These are phyloP conservation scores for Kurtzmaniella natalensis DNA, from an alignment of 1,139 yeast genomes.

Conservation along the genomic window DNA sequence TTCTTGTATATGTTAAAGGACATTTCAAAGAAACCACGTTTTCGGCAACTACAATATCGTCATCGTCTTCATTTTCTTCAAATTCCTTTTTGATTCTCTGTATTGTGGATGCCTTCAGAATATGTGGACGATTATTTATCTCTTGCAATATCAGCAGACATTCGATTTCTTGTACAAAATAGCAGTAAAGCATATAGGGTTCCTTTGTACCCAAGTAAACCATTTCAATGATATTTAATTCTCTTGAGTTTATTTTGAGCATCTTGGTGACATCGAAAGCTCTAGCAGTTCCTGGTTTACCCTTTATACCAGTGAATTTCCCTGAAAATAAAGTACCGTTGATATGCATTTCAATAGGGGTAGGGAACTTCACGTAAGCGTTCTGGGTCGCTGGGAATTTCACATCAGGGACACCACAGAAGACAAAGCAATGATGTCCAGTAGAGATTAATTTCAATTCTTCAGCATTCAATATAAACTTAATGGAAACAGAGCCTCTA, in stretches of 20 bases:
- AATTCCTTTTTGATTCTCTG: conserved; percentile 33
- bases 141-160: conserved; percentile 29
- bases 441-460: conserved; percentile 27
- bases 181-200: conserved; percentile 45
- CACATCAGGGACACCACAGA: conserved; percentile 40
- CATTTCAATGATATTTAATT: conserved; percentile 39
- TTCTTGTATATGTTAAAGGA: conserved; percentile 60
- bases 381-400: conserved; percentile 25
- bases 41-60: conserved; percentile 53
- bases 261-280: conserved; percentile 60
- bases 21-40: conserved; percentile 57
- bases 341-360: conserved; percentile 51
- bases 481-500: conserved; percentile 35
- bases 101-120: conserved; percentile 44
- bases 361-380: conserved; percentile 51
- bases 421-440: conserved; percentile 28
- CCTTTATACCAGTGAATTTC: conserved; percentile 57
- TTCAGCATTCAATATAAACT: conserved; percentile 35
- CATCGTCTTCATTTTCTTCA: conserved; percentile 25
- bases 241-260: conserved; percentile 22
- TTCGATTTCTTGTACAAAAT: conserved; percentile 46
- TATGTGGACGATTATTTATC: conserved; percentile 36
- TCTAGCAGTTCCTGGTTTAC: conserved; percentile 57
- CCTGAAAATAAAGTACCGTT: conserved; percentile 45
- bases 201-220: conserved; percentile 49